Evolutionary conservation across 371 early-diverging fungal genomes (phyloP).

Genomic region (Choanephora cucurbitarum): DNA sequence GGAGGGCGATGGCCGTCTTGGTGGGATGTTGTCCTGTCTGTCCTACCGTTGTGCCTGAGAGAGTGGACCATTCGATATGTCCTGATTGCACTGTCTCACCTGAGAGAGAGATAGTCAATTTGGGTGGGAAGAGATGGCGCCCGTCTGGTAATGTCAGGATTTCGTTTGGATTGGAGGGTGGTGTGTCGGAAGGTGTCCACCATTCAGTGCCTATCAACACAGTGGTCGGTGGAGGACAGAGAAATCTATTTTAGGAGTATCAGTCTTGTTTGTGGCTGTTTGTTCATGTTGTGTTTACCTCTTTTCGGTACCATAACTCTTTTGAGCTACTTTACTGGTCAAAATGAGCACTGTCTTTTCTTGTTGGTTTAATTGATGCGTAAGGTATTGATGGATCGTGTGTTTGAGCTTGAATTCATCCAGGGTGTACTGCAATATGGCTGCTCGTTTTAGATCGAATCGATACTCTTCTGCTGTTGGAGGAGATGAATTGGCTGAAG

Average conservation of each 20-base stretch:
- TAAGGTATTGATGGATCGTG: slow-evolving; percentile 45
- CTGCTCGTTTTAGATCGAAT: too few species aligned
- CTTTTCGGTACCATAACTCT: slow-evolving; percentile 82
- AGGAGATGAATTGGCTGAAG: slow-evolving; percentile 13
- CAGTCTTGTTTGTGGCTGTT: too few species aligned
- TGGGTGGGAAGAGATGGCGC: slow-evolving; percentile 24
- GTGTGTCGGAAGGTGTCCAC: slow-evolving; percentile 41
- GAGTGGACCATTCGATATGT: slow-evolving; percentile 45
- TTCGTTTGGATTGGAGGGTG: slow-evolving; percentile 6
- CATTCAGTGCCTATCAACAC: slow-evolving; percentile 71
- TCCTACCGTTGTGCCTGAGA: slow-evolving; percentile 34
- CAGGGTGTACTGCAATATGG: slow-evolving; percentile 23
- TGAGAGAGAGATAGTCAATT: slow-evolving; percentile 34
- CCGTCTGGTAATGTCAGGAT: slow-evolving; percentile 18
- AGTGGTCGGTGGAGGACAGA: slow-evolving; percentile 81
- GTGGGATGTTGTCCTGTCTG: slow-evolving; percentile 34
- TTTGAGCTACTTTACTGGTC: slow-evolving; percentile 81
- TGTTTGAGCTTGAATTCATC: slow-evolving; percentile 36
- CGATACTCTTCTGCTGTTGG: neutral
- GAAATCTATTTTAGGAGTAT: slow-evolving; percentile 41
- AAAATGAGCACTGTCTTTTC: slow-evolving; percentile 70
- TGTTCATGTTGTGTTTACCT: too few species aligned
- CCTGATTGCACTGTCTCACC: slow-evolving; percentile 39
- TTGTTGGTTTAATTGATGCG: slow-evolving; percentile 17
- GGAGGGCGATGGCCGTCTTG: neutral